Base-by-base conservation (phyloP, 148 eudicot genomes). In the Tetragonia tetragonoides region DNA sequence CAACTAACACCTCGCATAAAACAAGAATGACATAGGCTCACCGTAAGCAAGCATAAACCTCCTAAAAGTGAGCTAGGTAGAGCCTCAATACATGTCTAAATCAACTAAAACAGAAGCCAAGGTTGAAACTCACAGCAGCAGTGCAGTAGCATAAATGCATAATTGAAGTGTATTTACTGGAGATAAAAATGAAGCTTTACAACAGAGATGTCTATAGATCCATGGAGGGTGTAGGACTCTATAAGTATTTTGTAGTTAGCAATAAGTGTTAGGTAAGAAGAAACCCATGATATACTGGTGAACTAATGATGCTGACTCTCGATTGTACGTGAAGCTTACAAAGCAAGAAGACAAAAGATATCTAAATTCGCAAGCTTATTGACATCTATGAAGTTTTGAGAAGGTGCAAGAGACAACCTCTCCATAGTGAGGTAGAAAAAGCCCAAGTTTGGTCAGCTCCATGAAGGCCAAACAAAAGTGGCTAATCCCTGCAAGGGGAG, bases 381-480 rank as follows among this genome's bases (percentile, higher is more conserved):
- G 37, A 47, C 38, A 72, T 1, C 37, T 40, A 38, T 40, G 46
- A n/a, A 34, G 10, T 21, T 40, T 61, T 34, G n/a, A n/a, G 11
- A 21, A 59, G 24, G 28, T 37, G 37, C 28, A 54, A 56, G 75
- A 73, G 44, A 72, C 21, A 17, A 72, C 75, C 75, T 72, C 15
- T 24, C 18, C 28, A 4, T 17, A 18, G 47, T 16, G 23, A 72
- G 10, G 40, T 34, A 47, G 47, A 34, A n/a, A 20, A n/a, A 3
- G 66, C 28, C 34, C 66, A 40, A n/a, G 59, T 18, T 59, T n/a
- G 18, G 23, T 57, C 42, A 59, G 65, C 28, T 61, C 24, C 49
- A 63, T 23, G 41, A 2, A n/a, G 54, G 28, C 49, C 53, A 73
- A 12, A 17, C 11, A 54, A 72, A 71, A 38, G 38, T 46, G 24